Evolutionary conservation across 2,329 filamentous ascomycete genomes (phyloP).

Genomic region (Mycosphaerelloides madeirae): DNA sequence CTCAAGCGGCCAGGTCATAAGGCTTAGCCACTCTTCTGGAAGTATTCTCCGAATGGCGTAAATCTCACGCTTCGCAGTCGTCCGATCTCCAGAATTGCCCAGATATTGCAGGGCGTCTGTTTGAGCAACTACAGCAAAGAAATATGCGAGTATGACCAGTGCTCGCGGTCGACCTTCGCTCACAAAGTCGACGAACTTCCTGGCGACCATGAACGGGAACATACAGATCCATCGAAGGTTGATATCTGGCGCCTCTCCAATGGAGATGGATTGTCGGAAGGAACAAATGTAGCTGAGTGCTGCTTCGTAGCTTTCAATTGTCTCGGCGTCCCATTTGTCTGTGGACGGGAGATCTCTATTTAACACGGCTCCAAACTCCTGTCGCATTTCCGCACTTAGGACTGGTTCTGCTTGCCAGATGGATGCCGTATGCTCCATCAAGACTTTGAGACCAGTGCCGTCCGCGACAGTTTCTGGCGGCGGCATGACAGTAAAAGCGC

Average conservation of each 20-base stretch:
- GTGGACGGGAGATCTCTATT: slow-evolving; percentile 20
- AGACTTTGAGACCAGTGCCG: slow-evolving; percentile 20
- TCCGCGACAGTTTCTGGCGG: slow-evolving; percentile 20
- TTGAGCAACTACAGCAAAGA: slow-evolving; percentile 31
- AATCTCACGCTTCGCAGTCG: slow-evolving; percentile 25
- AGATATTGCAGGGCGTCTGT: slow-evolving; percentile 28
- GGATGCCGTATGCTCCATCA: slow-evolving; percentile 22
- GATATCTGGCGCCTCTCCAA: slow-evolving; percentile 21
- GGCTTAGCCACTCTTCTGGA: slow-evolving; percentile 28
- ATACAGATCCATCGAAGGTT: slow-evolving; percentile 30
- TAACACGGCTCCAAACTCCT: slow-evolving; percentile 21
- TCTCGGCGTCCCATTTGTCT: slow-evolving; percentile 19
- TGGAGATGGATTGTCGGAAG: slow-evolving; percentile 23
- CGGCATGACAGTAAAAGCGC: slow-evolving; percentile 25
- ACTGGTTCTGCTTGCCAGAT: slow-evolving; percentile 19
- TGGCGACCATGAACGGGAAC: slow-evolving; percentile 31
- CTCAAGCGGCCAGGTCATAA: slow-evolving; percentile 30
- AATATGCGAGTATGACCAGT: slow-evolving; percentile 33
- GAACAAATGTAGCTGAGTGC: slow-evolving; percentile 27
- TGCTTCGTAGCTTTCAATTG: slow-evolving; percentile 25
- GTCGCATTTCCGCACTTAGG: slow-evolving; percentile 19
- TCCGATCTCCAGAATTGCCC: slow-evolving; percentile 23
- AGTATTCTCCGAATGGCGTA: slow-evolving; percentile 25
- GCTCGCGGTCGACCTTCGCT: slow-evolving; percentile 31
- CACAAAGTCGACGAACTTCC: slow-evolving; percentile 30